These are phyloP conservation scores for Phytophthora pinifolia DNA, from an alignment of 352 stramenopile species.

Conservation along the genomic window DNA sequence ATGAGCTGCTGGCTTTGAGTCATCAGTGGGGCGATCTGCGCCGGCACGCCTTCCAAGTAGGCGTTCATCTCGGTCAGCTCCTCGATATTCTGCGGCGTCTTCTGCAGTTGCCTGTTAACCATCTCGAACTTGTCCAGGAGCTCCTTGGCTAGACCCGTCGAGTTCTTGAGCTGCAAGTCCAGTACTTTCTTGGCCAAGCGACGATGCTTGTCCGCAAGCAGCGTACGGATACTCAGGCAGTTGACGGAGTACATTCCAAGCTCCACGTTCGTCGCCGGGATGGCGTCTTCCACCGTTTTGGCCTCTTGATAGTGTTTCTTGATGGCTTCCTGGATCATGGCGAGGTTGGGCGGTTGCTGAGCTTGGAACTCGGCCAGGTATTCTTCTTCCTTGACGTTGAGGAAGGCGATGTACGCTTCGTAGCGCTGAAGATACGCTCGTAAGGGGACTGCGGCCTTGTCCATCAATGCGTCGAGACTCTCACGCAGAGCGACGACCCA, in stretches of 20 bases:
- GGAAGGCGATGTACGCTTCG: constrained; percentile 82
- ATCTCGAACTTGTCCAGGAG: constrained; percentile 81
- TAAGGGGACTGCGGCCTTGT: constrained; percentile 58
- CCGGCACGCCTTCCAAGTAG: constrained; percentile 76
- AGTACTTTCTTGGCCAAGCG: constrained; percentile 72
- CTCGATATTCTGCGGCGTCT: constrained; percentile 91
- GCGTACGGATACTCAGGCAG: constrained; percentile 59
- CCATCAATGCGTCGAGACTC: constrained; percentile 58
- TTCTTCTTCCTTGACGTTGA: constrained; percentile 91
- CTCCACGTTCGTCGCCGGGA: constrained; percentile 67
- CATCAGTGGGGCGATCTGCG: constrained; percentile 64
- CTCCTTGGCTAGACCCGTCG: constrained; percentile 66
- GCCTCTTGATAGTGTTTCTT: constrained; percentile 77
- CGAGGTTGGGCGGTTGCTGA: constrained; percentile 74
- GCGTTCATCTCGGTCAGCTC: constrained; percentile 88
- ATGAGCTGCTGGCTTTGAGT: constrained; percentile 77
- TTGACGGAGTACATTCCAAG: constrained; percentile 86
- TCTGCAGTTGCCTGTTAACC: constrained; percentile 84
- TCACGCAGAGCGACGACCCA: constrained; percentile 76
- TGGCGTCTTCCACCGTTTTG: constrained; percentile 50
- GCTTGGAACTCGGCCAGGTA: constrained; percentile 74
- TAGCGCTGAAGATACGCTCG: constrained; percentile 83
- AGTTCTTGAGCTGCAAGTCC: constrained; percentile 79
- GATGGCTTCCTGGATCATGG: constrained; percentile 70
- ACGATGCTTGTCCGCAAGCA: constrained; percentile 80